phyloP scores from a whole-genome alignment of 306 rosid genomes.

The Castanea mollissima region DNA sequence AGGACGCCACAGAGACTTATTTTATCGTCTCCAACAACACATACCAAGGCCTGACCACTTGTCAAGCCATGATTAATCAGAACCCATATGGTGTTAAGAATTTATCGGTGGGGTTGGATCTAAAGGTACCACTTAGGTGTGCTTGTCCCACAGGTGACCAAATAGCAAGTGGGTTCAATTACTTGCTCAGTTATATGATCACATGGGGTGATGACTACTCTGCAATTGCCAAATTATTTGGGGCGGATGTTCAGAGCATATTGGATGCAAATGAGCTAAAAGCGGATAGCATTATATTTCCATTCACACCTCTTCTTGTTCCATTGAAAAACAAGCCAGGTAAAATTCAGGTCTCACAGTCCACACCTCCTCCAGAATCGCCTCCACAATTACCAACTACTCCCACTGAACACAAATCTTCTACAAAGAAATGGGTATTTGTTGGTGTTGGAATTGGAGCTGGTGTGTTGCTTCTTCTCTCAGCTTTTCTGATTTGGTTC shows the following conservation, averaged over 20 bases:
- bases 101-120: slow-evolving; percentile 4
- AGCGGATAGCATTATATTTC: neutral
- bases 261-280: slow-evolving; percentile 50
- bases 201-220: slow-evolving; percentile 18
- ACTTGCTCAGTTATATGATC: slow-evolving; percentile 46
- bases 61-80: slow-evolving; percentile 53
- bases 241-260: slow-evolving; percentile 22
- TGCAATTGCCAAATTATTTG: slow-evolving; percentile 36
- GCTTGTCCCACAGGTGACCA: slow-evolving; percentile 61
- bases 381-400: neutral
- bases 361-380: slow-evolving; percentile 17
- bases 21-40: slow-evolving; percentile 55
- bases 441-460: slow-evolving; percentile 50
- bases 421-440: slow-evolving; percentile 47
- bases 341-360: neutral
- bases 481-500: slow-evolving; percentile 15
- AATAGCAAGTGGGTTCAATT: slow-evolving; percentile 39
- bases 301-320: slow-evolving; percentile 49
- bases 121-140: slow-evolving; percentile 61
- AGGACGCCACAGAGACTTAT: slow-evolving; percentile 30
- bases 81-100: slow-evolving; percentile 12
- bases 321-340: slow-evolving; percentile 44
- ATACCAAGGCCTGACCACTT: slow-evolving; percentile 63
- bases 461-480: slow-evolving; percentile 24
- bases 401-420: neutral